Percentiles rank a stretch among this genome's conserved stretches.
These are phyloP conservation scores for Mycocentrospora acerina DNA, from an alignment of 2,329 filamentous ascomycete species.

Conservation along the genomic window DNA sequence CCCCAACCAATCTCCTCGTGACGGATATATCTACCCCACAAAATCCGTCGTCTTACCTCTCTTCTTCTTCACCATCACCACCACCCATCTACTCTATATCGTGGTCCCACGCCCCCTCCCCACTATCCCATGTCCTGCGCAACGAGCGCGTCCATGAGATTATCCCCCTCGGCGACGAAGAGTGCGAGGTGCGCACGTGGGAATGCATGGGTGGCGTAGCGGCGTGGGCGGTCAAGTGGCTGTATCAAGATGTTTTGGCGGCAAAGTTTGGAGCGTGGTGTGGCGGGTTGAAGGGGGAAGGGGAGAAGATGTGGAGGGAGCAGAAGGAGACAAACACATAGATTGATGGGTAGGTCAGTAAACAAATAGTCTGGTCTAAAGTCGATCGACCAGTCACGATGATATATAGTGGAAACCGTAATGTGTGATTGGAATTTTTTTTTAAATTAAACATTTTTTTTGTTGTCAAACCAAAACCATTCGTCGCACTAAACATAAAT, in stretches of 20 bases:
- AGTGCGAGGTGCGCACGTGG: constrained; percentile 24
- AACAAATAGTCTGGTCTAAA: too few species aligned
- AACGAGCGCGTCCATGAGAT: constrained; percentile 23
- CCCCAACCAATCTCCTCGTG: constrained; percentile 15
- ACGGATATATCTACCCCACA: constrained; percentile 20
- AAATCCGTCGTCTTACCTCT: constrained; percentile 14
- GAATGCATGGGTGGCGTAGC: constrained; percentile 23
- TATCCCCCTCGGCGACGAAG: constrained; percentile 11
- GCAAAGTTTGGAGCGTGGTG: constrained; percentile 21
- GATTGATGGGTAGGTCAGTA: too few species aligned
- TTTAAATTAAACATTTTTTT: too few species aligned
- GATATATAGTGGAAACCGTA: too few species aligned
- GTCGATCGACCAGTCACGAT: too few species aligned
- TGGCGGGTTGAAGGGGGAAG: constrained; percentile 16
- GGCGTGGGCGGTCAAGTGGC: constrained; percentile 16
- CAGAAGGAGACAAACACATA: neutral
- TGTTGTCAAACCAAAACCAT: too few species aligned
- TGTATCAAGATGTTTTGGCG: constrained; percentile 16
- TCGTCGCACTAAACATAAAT: too few species aligned
- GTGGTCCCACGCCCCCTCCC: constrained; percentile 15
- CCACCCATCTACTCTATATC: too few species aligned
- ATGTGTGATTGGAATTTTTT: too few species aligned
- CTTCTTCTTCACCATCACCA: too few species aligned
- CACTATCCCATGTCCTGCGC: constrained; percentile 10
- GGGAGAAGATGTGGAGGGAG: constrained; percentile 11